Evolutionary conservation across 1,284 basidiomycete species (phyloP).

Genomic region (Entoloma clypeatum): DNA sequence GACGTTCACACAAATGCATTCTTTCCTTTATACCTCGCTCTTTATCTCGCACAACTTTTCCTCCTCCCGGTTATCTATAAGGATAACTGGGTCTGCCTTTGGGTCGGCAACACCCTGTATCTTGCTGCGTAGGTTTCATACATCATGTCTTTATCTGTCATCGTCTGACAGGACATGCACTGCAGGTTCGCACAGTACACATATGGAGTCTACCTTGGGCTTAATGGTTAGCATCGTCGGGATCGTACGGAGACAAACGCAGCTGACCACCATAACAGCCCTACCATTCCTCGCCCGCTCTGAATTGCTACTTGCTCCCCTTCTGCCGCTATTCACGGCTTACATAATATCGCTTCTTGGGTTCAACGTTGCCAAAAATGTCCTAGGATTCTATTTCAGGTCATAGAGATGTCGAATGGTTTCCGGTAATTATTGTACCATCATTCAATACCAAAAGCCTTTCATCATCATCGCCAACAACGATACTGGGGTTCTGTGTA

Average conservation of each 20-base stretch:
- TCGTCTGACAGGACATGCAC: conserved; percentile 1
- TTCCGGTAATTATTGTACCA: conserved; percentile 2
- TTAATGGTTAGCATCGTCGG: too few species aligned
- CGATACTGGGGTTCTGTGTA: too few species aligned
- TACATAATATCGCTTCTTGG: conserved; percentile 86
- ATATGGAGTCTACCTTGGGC: conserved; percentile 87
- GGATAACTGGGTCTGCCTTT: conserved; percentile 88
- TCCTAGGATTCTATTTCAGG: conserved; percentile 77
- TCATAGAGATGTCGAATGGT: conserved; percentile 30
- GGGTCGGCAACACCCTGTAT: conserved; percentile 92
- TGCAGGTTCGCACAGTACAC: conserved; percentile 80
- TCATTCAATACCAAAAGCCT: conserved; percentile 3
- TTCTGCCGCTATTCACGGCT: conserved; percentile 78
- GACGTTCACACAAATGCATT: conserved; percentile 95
- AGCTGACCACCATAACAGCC: too few species aligned
- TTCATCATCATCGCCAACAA: too few species aligned
- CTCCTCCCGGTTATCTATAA: conserved; percentile 78
- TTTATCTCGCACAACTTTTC: conserved; percentile 84
- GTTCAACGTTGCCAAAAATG: conserved; percentile 82
- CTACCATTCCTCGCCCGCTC: conserved; percentile 89
- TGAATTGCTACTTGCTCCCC: conserved; percentile 81
- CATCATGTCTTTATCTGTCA: background rate
- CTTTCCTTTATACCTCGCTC: conserved; percentile 86
- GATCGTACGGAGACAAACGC: too few species aligned
- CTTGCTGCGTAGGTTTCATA: conserved; percentile 63